These are phyloP conservation scores for Calamus simplicifolius DNA, from an alignment of 176 grass and related monocot species.

Conservation along the genomic window DNA sequence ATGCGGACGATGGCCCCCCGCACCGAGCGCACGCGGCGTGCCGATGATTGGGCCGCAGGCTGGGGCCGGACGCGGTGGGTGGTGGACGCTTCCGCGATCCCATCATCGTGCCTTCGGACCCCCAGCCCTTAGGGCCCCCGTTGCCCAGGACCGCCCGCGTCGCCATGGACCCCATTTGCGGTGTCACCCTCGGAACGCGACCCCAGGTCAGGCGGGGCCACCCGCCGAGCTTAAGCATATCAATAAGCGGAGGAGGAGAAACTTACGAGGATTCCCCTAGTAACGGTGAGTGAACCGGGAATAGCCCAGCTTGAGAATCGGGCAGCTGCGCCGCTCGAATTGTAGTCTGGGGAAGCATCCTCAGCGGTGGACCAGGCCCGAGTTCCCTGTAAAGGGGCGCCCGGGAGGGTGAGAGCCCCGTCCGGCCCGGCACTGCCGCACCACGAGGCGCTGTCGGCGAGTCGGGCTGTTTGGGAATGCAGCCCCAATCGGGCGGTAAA, in stretches of 20 bases:
- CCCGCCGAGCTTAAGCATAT: constrained; percentile 44
- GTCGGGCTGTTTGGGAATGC: constrained; percentile 14
- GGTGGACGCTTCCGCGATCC: too few relatives aligned
- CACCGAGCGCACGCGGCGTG: too few relatives aligned
- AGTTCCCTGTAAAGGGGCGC: background rate
- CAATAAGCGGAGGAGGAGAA: constrained; percentile 48
- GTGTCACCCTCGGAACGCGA: too few relatives aligned
- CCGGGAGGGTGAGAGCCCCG: constrained; percentile 10
- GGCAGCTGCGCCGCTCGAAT: too few relatives aligned
- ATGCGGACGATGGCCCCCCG: too few relatives aligned
- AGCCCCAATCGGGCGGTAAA: constrained; percentile 10
- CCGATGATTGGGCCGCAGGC: too few relatives aligned
- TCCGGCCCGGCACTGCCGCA: background rate
- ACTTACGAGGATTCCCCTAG: constrained; percentile 51
- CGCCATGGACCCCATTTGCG: too few relatives aligned
- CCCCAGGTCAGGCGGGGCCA: background rate
- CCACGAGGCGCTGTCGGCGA: background rate
- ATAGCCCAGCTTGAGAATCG: constrained; percentile 41
- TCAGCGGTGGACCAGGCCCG: background rate
- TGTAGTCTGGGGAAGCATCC: too few relatives aligned
- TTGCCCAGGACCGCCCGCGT: too few relatives aligned
- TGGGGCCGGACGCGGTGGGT: too few relatives aligned
- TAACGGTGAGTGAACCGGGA: constrained; percentile 48
- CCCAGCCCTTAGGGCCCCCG: too few relatives aligned
- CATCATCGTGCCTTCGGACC: too few relatives aligned